Percentiles rank a stretch among this genome's conserved stretches.
phyloP scores from a whole-genome alignment of 2,329 filamentous ascomycete species.

The Trichoderma endophyticum region DNA sequence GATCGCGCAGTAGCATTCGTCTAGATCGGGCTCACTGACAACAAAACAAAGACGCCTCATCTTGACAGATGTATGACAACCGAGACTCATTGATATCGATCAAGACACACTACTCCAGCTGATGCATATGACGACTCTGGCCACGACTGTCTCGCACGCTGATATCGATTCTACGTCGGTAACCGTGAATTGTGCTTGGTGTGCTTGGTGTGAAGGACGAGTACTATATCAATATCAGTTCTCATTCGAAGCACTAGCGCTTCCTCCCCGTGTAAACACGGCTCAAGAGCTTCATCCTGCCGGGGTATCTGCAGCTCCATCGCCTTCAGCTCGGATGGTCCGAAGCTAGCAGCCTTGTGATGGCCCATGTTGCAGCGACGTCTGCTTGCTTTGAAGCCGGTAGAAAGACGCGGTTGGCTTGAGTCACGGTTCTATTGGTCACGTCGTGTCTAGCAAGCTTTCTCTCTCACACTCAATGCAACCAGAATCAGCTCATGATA shows the following conservation, averaged over 20 bases:
- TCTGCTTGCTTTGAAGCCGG: background rate
- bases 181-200: background rate
- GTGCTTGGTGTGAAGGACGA: background rate
- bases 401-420: background rate
- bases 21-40: background rate
- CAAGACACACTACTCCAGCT: background rate
- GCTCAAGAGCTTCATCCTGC: background rate
- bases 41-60: background rate
- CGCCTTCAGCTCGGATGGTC: conserved; percentile 9
- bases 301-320: background rate
- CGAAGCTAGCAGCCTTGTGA: conserved; percentile 15
- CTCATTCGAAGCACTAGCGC: background rate
- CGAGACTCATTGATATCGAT: background rate
- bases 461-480: background rate
- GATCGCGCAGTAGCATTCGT: background rate
- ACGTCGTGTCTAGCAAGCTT: background rate
- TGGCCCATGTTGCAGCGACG: background rate
- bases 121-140: background rate
- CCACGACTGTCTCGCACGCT: background rate
- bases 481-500: background rate
- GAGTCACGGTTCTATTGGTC: background rate
- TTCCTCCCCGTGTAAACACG: background rate
- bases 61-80: background rate
- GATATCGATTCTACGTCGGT: background rate
- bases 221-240: background rate